These are phyloP conservation scores for Fusarium temperatum DNA, from an alignment of 2,329 filamentous ascomycete genomes.

Conservation along the genomic window DNA sequence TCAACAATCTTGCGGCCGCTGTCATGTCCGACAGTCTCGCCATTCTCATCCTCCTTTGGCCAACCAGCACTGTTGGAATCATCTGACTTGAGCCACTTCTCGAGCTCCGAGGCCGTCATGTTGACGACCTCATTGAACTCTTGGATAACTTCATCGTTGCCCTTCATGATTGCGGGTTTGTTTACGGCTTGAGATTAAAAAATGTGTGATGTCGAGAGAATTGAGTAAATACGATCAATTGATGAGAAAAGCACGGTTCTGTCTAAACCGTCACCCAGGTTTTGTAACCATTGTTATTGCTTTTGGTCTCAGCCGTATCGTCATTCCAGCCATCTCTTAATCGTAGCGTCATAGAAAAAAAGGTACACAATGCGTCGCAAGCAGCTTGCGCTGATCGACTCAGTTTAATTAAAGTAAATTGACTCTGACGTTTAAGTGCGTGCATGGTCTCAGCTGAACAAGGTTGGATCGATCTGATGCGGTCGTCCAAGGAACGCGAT, in stretches of 20 bases:
- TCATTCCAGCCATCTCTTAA: slow-evolving; percentile 23
- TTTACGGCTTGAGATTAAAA: neutral
- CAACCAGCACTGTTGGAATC: slow-evolving; percentile 68
- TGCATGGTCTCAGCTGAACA: slow-evolving; percentile 18
- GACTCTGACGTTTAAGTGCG: slow-evolving; percentile 19
- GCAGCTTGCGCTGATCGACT: slow-evolving; percentile 7
- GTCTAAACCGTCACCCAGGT: neutral
- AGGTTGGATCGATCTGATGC: neutral
- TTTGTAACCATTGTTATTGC: slow-evolving; percentile 19
- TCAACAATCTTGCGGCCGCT: slow-evolving; percentile 71
- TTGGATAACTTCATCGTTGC: slow-evolving; percentile 48
- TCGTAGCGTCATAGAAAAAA: slow-evolving; percentile 36
- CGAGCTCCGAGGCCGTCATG: slow-evolving; percentile 69
- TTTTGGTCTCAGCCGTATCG: slow-evolving; percentile 27
- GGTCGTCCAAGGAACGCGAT: slow-evolving; percentile 30
- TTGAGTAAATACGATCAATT: neutral
- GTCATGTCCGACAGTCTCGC: slow-evolving; percentile 71
- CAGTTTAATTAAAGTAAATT: neutral
- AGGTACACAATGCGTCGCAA: neutral
- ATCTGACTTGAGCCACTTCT: slow-evolving; percentile 68
- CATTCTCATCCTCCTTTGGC: slow-evolving; percentile 64
- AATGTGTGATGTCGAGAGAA: neutral
- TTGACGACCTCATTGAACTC: slow-evolving; percentile 75
- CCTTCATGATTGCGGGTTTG: slow-evolving; percentile 36
- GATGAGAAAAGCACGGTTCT: neutral